Evolutionary conservation across 352 stramenopile species (phyloP).

Genomic region (Thraustochytrium aureum): DNA sequence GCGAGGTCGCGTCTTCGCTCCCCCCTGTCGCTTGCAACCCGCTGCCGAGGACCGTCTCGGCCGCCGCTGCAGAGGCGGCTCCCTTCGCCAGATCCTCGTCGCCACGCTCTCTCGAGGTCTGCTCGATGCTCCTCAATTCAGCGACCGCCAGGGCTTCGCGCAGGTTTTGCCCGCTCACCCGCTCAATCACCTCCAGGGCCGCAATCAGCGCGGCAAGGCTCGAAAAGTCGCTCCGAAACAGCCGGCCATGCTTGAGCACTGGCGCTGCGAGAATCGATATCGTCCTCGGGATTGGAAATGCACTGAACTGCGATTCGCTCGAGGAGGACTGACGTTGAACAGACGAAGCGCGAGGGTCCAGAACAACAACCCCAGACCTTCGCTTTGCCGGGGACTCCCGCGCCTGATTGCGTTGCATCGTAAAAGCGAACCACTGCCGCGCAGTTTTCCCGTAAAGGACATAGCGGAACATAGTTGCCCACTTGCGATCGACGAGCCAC

Average conservation of each 20-base stretch:
- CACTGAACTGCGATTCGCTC: not conserved
- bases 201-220: conserved; percentile 5
- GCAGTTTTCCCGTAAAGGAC: conserved; percentile 9
- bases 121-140: too few relatives aligned
- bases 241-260: not conserved
- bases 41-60: not conserved
- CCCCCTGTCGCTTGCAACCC: not conserved
- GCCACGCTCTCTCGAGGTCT: too few relatives aligned
- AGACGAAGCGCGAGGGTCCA: too few relatives aligned
- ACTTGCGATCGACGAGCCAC: conserved; percentile 36
- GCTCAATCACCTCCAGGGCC: conserved; percentile 1
- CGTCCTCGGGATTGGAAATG: not conserved
- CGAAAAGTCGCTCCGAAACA: not conserved
- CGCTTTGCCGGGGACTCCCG: too few relatives aligned
- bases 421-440: not conserved
- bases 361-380: too few relatives aligned
- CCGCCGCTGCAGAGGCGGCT: not conserved
- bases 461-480: conserved; percentile 9
- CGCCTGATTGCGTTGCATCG: not conserved
- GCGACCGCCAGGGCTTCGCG: not conserved
- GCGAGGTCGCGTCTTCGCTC: not conserved
- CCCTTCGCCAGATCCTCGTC: too few relatives aligned
- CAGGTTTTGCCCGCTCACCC: conserved; percentile 24
- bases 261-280: not conserved
- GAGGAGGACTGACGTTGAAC: not conserved